Percentiles rank a stretch among this genome's conserved stretches.
Evolutionary conservation across 345 rosid species (phyloP).

Genomic region (Heritiera littoralis): DNA sequence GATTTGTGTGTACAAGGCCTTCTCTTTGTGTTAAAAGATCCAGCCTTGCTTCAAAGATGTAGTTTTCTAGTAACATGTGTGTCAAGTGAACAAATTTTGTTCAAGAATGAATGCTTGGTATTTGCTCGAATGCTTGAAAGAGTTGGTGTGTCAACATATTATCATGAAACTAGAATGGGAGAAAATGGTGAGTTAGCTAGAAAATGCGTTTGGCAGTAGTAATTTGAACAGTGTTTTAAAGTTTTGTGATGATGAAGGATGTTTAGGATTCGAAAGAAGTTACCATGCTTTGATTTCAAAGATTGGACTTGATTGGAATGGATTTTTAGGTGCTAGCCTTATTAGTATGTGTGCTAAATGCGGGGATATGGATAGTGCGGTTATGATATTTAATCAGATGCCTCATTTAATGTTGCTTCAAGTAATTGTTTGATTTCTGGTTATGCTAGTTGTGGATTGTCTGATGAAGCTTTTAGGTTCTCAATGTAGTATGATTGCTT

Average conservation of each 20-base stretch:
- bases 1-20: slow-evolving; percentile 3
- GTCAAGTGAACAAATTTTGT: not conserved
- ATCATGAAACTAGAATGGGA: slow-evolving; percentile 5
- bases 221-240: slow-evolving; percentile 16
- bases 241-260: not conserved
- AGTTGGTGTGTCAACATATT: not conserved
- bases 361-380: too few species aligned
- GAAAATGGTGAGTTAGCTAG: not conserved
- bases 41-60: slow-evolving; percentile 3
- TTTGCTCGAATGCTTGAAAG: slow-evolving; percentile 27
- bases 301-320: slow-evolving; percentile 21
- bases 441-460: slow-evolving; percentile 18
- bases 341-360: slow-evolving; percentile 26
- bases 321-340: slow-evolving; percentile 33
- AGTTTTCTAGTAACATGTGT: not conserved
- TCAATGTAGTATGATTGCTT: slow-evolving; percentile 21
- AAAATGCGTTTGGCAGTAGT: slow-evolving; percentile 14
- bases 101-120: slow-evolving; percentile 6
- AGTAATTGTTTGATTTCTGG: slow-evolving; percentile 30
- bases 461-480: slow-evolving; percentile 30
- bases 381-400: too few species aligned
- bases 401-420: slow-evolving; percentile 11
- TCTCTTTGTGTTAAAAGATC: not conserved
- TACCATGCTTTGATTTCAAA: slow-evolving; percentile 26
- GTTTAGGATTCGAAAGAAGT: not conserved